Percentiles rank a stretch among this genome's conserved stretches.
Evolutionary conservation across 805 yeast genomes (phyloP).

Genomic region (Candida gorgasii): DNA sequence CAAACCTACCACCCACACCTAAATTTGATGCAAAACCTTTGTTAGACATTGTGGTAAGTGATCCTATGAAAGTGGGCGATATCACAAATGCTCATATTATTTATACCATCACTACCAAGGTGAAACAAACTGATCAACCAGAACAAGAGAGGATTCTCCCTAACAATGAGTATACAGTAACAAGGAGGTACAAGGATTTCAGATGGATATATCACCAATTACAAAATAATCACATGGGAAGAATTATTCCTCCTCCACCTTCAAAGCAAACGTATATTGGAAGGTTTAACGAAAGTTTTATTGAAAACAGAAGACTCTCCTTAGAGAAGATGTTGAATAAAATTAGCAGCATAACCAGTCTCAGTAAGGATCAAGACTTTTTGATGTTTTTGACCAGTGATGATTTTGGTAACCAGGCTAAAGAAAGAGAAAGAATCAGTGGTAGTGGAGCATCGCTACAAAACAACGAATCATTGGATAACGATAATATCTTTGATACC

Average conservation of each 20-base stretch:
- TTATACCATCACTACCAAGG: constrained; percentile 69
- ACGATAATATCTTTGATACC: constrained; percentile 33
- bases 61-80: constrained; percentile 91
- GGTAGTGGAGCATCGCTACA: constrained; percentile 52
- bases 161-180: constrained; percentile 40
- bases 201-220: constrained; percentile 92
- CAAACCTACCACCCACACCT: constrained; percentile 9
- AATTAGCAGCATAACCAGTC: constrained; percentile 54
- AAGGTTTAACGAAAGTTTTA: constrained; percentile 84
- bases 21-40: constrained; percentile 21
- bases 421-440: constrained; percentile 62
- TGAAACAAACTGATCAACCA: constrained; percentile 40
- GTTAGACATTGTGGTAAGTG: constrained; percentile 76
- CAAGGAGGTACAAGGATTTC: constrained; percentile 88
- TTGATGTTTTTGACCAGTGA: constrained; percentile 74
- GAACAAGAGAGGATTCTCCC: constrained; percentile 30
- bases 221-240: constrained; percentile 84
- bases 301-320: constrained; percentile 81
- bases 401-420: constrained; percentile 66
- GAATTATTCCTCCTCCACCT: constrained; percentile 87
- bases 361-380: constrained; percentile 76
- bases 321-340: constrained; percentile 83
- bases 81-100: constrained; percentile 85
- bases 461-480: constrained; percentile 35
- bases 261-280: constrained; percentile 94